Evolutionary conservation across 192 early-diverging fungal species (phyloP), one percentile per base, ranked within the genome.

Genomic region (Coemansia sp.): DNA sequence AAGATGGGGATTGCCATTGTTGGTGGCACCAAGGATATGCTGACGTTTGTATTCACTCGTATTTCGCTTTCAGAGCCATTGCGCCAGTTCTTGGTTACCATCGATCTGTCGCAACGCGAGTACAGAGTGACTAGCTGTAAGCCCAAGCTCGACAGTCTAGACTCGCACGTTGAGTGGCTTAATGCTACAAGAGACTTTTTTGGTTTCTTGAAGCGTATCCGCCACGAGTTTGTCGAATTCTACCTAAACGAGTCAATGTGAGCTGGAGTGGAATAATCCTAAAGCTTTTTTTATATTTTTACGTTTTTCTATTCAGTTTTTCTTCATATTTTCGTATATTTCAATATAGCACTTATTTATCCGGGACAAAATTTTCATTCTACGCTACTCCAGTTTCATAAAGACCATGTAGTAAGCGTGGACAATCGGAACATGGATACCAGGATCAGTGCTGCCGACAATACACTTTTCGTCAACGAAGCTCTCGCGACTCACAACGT

Each of bases 131-230:
- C 58, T 3, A 79, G 83, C 8, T 91, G 88, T 75, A 63, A 67
- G 10, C 91, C 89, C 4, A 50, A 23, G 11, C 47, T 90, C 18
- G 65, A 78, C 18, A 75, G 85, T 39, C 50, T 90, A 19, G 56
- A 74, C 6, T 61, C 65, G 6, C 76, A 84, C 23, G 69, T 89
- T 16, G 81, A 77, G 37, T 85, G 75, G 67, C 65, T 92, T 39
- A 91, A 91, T 70, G 61, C 61, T 23, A 86, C 78, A 23, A 72
- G 89, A 18, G 91, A 91, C 67, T 90, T 92, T 68, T 90, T 86
- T 74, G 81, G 79, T 1, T 92, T 92, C 58, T 59, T 92, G 61
- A 91, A 92, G 77, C 78, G 77, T 50, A 83, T 88, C 49, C 87
- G 91, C 6, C 71, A 72, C 43, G 84, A 76, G 5, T 92, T 92